Evolutionary conservation across 192 early-diverging fungal genomes (phyloP).

Genomic region (Coemansia sp.): DNA sequence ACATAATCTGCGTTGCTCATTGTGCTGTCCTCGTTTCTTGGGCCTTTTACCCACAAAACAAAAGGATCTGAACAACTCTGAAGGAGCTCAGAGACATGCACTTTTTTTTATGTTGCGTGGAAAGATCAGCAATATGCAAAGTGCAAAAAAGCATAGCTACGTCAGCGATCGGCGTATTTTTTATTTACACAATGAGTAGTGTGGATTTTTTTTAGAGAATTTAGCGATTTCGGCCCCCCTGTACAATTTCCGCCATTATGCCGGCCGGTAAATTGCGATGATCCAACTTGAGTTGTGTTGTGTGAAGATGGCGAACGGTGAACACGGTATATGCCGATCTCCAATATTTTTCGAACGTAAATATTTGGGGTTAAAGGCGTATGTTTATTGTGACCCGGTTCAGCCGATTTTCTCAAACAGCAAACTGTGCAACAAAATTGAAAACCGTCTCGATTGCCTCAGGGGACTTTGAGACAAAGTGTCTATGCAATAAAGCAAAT

Average conservation of each 20-base stretch:
- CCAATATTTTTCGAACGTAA: neutral
- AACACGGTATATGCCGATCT: neutral
- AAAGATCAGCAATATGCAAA: constrained; percentile 8
- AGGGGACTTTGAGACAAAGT: constrained; percentile 42
- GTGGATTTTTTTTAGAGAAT: neutral
- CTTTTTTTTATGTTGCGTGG: neutral
- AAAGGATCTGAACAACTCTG: constrained; percentile 1
- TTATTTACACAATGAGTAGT: constrained; percentile 2
- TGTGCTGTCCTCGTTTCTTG: neutral
- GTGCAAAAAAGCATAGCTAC: neutral
- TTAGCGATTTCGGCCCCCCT: neutral
- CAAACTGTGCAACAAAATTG: constrained; percentile 32
- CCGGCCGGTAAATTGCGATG: constrained; percentile 17
- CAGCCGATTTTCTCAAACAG: neutral
- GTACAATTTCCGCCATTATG: constrained; percentile 1
- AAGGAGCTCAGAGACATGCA: neutral
- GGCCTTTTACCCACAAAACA: neutral
- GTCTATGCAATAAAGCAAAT: constrained; percentile 14
- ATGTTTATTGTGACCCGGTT: neutral
- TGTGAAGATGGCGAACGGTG: neutral
- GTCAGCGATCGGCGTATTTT: constrained; percentile 9
- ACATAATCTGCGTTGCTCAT: neutral
- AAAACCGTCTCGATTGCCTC: constrained; percentile 20
- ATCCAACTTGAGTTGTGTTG: neutral
- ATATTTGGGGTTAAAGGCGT: constrained; percentile 4